A percentile compares a stretch with the other conserved stretches of the same genome.
These are phyloP conservation scores for Talaromyces sp. DNA, from an alignment of 2,329 filamentous ascomycete genomes.

Conservation along the genomic window DNA sequence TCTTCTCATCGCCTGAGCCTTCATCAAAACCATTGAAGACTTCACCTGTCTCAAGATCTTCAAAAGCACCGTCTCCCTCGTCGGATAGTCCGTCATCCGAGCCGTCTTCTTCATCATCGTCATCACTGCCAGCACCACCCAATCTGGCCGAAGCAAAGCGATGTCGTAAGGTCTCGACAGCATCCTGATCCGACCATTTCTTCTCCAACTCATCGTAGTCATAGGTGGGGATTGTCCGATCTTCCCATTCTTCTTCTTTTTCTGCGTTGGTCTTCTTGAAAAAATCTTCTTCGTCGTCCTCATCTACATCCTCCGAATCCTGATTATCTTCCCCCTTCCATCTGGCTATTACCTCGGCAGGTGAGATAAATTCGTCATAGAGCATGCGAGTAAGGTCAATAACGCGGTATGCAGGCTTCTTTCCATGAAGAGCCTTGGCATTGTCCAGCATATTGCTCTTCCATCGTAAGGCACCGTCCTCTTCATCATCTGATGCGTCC, in stretches of 20 bases:
- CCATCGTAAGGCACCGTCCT: slow-evolving; percentile 74
- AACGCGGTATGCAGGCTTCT: slow-evolving; percentile 69
- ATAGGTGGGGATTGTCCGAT: slow-evolving; percentile 72
- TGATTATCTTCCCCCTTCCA: slow-evolving; percentile 73
- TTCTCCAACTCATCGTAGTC: slow-evolving; percentile 76
- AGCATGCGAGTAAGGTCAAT: slow-evolving; percentile 81
- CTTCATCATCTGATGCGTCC: slow-evolving; percentile 59
- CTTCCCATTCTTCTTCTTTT: slow-evolving; percentile 57
- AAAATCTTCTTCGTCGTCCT: slow-evolving; percentile 65
- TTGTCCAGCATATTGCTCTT: slow-evolving; percentile 80
- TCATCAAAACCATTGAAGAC: slow-evolving; percentile 56
- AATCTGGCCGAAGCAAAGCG: slow-evolving; percentile 72
- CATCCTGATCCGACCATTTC: slow-evolving; percentile 80
- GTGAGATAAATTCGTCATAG: slow-evolving; percentile 77
- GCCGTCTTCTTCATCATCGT: slow-evolving; percentile 55
- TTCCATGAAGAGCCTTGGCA: slow-evolving; percentile 67
- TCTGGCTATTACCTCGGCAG: slow-evolving; percentile 69
- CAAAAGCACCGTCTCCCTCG: slow-evolving; percentile 75
- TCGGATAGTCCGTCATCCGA: slow-evolving; percentile 51
- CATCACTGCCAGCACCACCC: slow-evolving; percentile 54
- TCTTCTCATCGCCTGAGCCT: slow-evolving; percentile 30
- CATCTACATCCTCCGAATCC: slow-evolving; percentile 53
- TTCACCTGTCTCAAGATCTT: slow-evolving; percentile 79
- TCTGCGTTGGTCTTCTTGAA: slow-evolving; percentile 56
- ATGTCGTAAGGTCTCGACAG: slow-evolving; percentile 68